Evolutionary conservation across 139 green algal species (phyloP), one percentile per base, ranked within the genome.

Genomic region (Raphidocelis subcapitata): DNA sequence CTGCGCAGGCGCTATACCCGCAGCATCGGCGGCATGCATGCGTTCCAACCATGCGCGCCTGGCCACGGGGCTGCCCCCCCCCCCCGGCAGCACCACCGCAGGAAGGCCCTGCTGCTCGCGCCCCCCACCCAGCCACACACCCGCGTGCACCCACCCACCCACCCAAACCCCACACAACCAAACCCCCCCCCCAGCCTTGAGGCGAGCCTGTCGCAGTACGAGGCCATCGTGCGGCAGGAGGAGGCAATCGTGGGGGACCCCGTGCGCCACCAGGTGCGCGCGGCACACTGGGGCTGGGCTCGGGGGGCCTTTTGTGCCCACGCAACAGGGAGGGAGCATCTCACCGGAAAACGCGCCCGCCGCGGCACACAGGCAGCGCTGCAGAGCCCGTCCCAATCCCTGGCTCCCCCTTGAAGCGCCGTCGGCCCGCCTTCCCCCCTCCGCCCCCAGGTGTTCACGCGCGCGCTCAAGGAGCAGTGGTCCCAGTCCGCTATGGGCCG

Each of bases 401-500:
- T n/a, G n/a, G n/a, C n/a, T n/a, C n/a, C n/a, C n/a, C n/a, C n/a
- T n/a, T n/a, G n/a, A n/a, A n/a, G n/a, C n/a, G n/a, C n/a, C n/a
- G n/a, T n/a, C n/a, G n/a, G n/a, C 23, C 4, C 21, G 52, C 21
- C 24, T n/a, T 28, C 4, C 21, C 14, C 65, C 52, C 41, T 46
- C 14, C 23, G 36, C 21, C 32, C 61, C 21, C 8, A 16, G 8
- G 32, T 29, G 16, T 67, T 26, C 61, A 29, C 33, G 59, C 64
- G 74, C 65, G 37, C 16, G 26, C 60, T 85, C 52, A 64, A 67
- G 14, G 49, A 76, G 63, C 64, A 61, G 28, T 85, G 79, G 79
- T 10, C 26, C 46, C 28, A 37, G 8, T 65, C n/a, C 2, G 61
- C 73, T 8, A 56, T 85, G 60, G 79, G 79, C 1, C 16, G 26